Evolutionary conservation across 176 grass and related monocot species (phyloP).

Genomic region (Zizania latifolia): DNA sequence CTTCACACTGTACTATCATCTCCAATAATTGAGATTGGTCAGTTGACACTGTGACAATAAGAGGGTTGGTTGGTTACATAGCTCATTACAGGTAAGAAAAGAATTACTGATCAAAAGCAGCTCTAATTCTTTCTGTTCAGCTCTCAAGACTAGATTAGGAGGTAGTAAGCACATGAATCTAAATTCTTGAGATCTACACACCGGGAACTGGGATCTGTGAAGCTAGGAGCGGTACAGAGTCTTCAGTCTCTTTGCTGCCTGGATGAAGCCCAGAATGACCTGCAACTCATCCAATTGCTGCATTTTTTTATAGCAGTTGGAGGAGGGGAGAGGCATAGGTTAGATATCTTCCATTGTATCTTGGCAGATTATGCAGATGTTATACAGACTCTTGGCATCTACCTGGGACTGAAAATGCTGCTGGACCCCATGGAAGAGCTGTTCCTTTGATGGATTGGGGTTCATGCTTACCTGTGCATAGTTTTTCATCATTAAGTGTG

Average conservation of each 20-base stretch:
- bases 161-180: constrained; percentile 5
- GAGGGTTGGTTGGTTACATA: constrained; percentile 18
- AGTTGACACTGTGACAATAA: not conserved
- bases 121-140: constrained; percentile 25
- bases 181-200: constrained; percentile 14
- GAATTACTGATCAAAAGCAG: constrained; percentile 26
- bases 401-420: constrained; percentile 85
- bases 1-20: constrained; percentile 34
- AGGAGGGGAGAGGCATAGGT: constrained; percentile 13
- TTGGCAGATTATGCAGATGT: not conserved
- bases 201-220: not conserved
- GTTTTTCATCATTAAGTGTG: not conserved
- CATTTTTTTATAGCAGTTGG: constrained; percentile 34
- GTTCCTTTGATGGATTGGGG: constrained; percentile 64
- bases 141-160: constrained; percentile 11
- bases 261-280: constrained; percentile 70
- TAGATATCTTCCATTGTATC: not conserved
- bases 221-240: constrained; percentile 32
- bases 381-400: not conserved
- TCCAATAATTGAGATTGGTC: constrained; percentile 34
- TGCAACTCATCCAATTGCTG: constrained; percentile 80
- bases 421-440: constrained; percentile 62
- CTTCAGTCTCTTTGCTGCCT: constrained; percentile 60
- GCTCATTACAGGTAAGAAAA: constrained; percentile 38
- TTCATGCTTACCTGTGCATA: constrained; percentile 67